Conservation (phyloP, 495 filamentous ascomycete species). For the Trichoderma orchidacearum region DNA sequence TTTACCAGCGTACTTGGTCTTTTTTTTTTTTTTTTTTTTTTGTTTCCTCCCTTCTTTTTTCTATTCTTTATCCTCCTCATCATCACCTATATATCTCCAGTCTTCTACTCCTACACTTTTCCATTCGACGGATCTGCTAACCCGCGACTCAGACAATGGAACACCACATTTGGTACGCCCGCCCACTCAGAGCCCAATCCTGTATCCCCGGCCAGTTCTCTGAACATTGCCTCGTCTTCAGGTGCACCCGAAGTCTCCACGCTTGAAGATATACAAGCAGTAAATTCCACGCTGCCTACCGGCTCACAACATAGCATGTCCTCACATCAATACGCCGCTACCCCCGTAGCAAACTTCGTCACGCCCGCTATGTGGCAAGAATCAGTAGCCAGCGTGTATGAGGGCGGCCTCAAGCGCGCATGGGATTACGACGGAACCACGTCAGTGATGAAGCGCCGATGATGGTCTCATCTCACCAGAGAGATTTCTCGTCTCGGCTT, state of each 20-base stretch:
- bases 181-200: constrained; percentile 26
- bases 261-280: constrained; percentile 35
- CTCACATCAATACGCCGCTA: constrained; percentile 39
- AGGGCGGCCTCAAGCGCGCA: constrained; percentile 60
- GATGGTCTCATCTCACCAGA: neutral
- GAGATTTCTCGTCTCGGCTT: neutral
- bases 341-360: constrained; percentile 51
- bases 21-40: neutral
- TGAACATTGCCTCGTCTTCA: constrained; percentile 27
- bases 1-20: neutral
- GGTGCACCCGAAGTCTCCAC: constrained; percentile 36
- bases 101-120: neutral
- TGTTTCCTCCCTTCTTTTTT: neutral
- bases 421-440: constrained; percentile 43
- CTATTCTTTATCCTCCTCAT: neutral
- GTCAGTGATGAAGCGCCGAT: neutral
- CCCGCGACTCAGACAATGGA: constrained; percentile 57
- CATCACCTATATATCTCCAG: neutral
- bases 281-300: constrained; percentile 35
- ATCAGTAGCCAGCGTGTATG: constrained; percentile 80
- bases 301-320: constrained; percentile 35
- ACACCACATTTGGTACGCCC: constrained; percentile 72
- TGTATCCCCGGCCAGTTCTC: constrained; percentile 21
- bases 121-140: neutral
- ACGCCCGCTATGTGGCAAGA: constrained; percentile 96